Evolutionary conservation across 1,139 yeast genomes (phyloP).

Genomic region (Kazachstania sp.): DNA sequence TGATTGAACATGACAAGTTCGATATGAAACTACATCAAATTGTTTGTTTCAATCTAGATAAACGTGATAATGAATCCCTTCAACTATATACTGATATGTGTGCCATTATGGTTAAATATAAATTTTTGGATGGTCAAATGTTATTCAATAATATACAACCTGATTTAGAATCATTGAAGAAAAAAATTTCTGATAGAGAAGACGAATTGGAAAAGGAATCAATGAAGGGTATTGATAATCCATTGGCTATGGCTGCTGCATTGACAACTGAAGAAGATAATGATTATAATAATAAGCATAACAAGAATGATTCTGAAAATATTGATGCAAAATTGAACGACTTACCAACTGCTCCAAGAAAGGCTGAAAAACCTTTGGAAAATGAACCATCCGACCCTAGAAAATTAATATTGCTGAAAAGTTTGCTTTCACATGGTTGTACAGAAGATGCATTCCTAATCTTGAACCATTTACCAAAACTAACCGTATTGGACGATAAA

Average conservation of each 20-base stretch:
- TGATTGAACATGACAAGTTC: constrained; percentile 49
- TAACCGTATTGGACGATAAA: constrained; percentile 49
- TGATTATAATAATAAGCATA: constrained; percentile 14
- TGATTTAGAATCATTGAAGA: constrained; percentile 27
- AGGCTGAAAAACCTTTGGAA: constrained; percentile 5
- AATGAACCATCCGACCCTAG: constrained; percentile 10
- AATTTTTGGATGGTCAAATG: constrained; percentile 57
- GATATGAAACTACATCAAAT: constrained; percentile 47
- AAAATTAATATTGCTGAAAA: constrained; percentile 46
- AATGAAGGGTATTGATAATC: constrained; percentile 60
- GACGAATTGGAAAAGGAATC: constrained; percentile 53
- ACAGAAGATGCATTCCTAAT: constrained; percentile 56
- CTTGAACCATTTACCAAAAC: constrained; percentile 52
- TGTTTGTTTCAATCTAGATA: constrained; percentile 47
- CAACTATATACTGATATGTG: constrained; percentile 37
- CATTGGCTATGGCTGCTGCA: constrained; percentile 84
- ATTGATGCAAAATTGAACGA: neutral
- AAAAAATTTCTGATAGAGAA: constrained; percentile 41
- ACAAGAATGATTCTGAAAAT: constrained; percentile 5
- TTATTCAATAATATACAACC: constrained; percentile 53
- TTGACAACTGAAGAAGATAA: constrained; percentile 59
- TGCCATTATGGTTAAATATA: constrained; percentile 58
- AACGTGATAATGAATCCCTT: constrained; percentile 16
- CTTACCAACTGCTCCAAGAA: neutral
- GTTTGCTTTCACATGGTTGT: constrained; percentile 54